phyloP scores from a whole-genome alignment of 2,329 filamentous ascomycete species.

The Leptoxyphium fumago region DNA sequence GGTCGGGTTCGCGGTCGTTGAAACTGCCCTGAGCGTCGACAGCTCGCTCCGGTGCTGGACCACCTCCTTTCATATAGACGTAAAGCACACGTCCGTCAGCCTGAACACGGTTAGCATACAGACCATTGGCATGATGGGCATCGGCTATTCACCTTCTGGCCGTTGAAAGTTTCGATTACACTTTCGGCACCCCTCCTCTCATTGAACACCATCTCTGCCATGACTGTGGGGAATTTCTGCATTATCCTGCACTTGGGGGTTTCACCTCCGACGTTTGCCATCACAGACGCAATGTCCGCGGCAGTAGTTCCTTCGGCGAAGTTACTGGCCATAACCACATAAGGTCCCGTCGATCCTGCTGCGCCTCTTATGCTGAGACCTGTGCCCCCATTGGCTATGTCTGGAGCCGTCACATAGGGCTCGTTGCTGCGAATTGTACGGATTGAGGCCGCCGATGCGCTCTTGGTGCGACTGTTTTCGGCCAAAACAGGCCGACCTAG shows the following conservation, averaged over 20 bases:
- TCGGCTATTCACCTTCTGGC: slow-evolving; percentile 49
- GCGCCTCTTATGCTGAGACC: slow-evolving; percentile 58
- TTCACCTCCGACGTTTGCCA: slow-evolving; percentile 56
- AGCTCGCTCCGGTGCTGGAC: not conserved
- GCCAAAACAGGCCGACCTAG: not conserved
- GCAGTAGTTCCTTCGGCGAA: slow-evolving; percentile 70
- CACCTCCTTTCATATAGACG: slow-evolving; percentile 47
- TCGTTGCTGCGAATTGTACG: not conserved
- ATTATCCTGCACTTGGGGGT: slow-evolving; percentile 53
- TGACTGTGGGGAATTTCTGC: slow-evolving; percentile 53
- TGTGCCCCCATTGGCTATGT: slow-evolving; percentile 15
- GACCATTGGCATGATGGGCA: not conserved
- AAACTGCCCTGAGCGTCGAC: not conserved
- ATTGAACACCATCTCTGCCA: slow-evolving; percentile 63
- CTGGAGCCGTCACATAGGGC: slow-evolving; percentile 1
- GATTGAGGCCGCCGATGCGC: slow-evolving; percentile 1
- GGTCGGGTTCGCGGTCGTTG: slow-evolving; percentile 1
- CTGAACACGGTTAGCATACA: slow-evolving; percentile 24
- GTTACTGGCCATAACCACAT: slow-evolving; percentile 61
- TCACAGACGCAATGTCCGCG: slow-evolving; percentile 68
- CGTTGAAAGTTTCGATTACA: slow-evolving; percentile 63
- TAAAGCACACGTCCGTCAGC: slow-evolving; percentile 61
- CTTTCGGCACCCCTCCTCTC: slow-evolving; percentile 58
- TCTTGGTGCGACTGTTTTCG: not conserved
- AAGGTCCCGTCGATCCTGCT: slow-evolving; percentile 43